Percentiles rank a stretch among this genome's conserved stretches.
phyloP scores from a whole-genome alignment of 108 stramenopile species.

The Skeletonema marinoi region DNA sequence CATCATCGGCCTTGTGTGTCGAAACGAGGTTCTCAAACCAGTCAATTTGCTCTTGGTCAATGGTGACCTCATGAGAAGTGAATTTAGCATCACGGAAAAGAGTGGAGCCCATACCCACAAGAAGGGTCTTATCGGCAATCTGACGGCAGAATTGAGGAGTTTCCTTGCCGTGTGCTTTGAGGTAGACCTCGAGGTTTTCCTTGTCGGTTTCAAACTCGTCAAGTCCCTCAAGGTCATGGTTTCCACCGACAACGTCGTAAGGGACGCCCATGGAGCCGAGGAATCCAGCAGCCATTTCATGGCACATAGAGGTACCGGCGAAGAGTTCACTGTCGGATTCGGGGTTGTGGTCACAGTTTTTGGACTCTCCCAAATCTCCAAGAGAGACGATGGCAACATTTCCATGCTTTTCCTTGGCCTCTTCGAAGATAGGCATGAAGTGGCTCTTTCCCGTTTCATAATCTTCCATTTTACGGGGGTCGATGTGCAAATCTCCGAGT shows the following conservation, averaged over 20 bases:
- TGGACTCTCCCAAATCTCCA: constrained; percentile 57
- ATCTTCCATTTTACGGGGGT: constrained; percentile 82
- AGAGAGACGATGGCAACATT: constrained; percentile 39
- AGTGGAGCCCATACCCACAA: constrained; percentile 85
- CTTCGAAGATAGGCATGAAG: constrained; percentile 60
- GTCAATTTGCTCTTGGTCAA: constrained; percentile 86
- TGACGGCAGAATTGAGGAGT: constrained; percentile 80
- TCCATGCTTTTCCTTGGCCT: constrained; percentile 62
- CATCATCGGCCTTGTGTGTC: constrained; percentile 77
- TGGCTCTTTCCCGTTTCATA: constrained; percentile 54
- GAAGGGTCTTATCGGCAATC: constrained; percentile 88
- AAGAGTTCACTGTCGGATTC: constrained; percentile 45
- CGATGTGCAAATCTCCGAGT: constrained; percentile 87
- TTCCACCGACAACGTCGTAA: constrained; percentile 53
- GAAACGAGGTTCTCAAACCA: constrained; percentile 87
- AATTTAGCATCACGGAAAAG: constrained; percentile 87
- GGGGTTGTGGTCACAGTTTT: constrained; percentile 43
- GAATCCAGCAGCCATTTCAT: constrained; percentile 65
- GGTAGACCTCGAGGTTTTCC: constrained; percentile 79
- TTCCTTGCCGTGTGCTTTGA: constrained; percentile 63
- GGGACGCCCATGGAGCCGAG: constrained; percentile 64
- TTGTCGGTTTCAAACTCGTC: constrained; percentile 91
- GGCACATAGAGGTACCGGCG: constrained; percentile 71
- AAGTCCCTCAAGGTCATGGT: constrained; percentile 93
- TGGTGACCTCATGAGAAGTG: constrained; percentile 92